These are phyloP conservation scores for Ophiosphaerella herpotricha DNA, from an alignment of 2,329 filamentous ascomycete genomes.

Conservation along the genomic window DNA sequence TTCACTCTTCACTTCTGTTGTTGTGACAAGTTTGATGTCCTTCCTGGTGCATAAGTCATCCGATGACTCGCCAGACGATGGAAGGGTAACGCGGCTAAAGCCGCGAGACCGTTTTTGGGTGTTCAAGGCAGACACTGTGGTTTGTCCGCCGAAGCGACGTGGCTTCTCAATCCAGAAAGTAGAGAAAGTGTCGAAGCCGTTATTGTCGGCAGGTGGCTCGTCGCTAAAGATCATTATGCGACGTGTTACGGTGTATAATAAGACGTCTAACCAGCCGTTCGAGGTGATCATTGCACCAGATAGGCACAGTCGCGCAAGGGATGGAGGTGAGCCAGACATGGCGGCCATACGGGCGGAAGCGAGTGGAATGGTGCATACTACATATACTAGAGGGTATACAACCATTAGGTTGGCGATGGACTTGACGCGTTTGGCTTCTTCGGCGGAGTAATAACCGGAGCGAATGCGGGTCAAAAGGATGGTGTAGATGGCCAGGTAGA, in stretches of 20 bases:
- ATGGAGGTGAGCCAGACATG: conserved; percentile 59
- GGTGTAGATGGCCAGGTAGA: conserved; percentile 53
- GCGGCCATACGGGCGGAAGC: conserved; percentile 66
- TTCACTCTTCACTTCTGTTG: conserved; percentile 40
- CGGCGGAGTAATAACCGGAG: conserved; percentile 40
- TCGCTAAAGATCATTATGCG: conserved; percentile 59
- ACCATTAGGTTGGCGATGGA: conserved; percentile 62
- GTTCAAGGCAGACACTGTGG: conserved; percentile 46
- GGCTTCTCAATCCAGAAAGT: conserved; percentile 38
- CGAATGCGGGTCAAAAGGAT: conserved; percentile 47
- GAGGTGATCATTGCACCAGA: conserved; percentile 62
- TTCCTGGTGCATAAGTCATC: conserved; percentile 33
- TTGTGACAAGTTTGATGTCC: conserved; percentile 44
- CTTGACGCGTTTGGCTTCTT: conserved; percentile 42
- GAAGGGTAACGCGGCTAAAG: conserved; percentile 22
- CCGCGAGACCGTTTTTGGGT: conserved; percentile 10
- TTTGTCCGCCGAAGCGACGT: conserved; percentile 52
- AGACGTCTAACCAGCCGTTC: conserved; percentile 63
- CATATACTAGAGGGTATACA: conserved; percentile 70
- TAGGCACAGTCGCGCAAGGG: conserved; percentile 54
- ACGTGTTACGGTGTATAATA: conserved; percentile 63
- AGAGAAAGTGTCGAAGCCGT: conserved; percentile 44
- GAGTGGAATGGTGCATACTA: conserved; percentile 70
- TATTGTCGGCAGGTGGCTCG: conserved; percentile 46
- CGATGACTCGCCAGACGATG: conserved; percentile 24